Base-by-base conservation (phyloP, 768 basidiomycete species). In the Wakefieldia striispora region DNA sequence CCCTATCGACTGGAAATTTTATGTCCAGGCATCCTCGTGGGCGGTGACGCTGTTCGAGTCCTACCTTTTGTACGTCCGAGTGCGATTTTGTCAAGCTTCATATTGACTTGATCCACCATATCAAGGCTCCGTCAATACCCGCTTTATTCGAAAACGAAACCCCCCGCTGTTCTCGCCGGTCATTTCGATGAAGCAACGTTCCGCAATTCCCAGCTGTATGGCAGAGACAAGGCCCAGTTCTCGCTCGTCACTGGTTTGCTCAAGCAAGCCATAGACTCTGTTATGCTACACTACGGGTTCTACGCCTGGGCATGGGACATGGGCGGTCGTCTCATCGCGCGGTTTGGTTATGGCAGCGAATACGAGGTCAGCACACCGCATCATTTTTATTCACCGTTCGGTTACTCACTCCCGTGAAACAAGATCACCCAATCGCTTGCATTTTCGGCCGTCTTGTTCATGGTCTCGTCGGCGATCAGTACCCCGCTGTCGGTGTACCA, bases 121-220 rank as follows among this genome's bases (percentile, higher is more conserved):
- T 36, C 19, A 31, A 80, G 78, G 68, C 64, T 86, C 38, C 85
- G 93, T 8, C 95, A 97, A 68, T 88, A 90, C 59, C 90, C 90
- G 3, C 74, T 90, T 40, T 95, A 93, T 65, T 84, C 82, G 8
- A 91, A 85, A 60, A 78, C 75, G 0, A 74, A 76, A 33, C 93
- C 89, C 0, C 91, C 92, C 1, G 63, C 78, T 3, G 82, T 80
- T 3, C 79, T 97, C 3, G 82, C 80, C 4, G 68, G 68, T 2
- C 85, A 92, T 64, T 84, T 95, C 58, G 76, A 78, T 14, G 63
- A 70, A 10, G 80, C 85, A 3, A 83, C 82, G 13, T 95, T 95
- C 67, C 75, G 82, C 53, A 97, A 97, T 61, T 94, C 92, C 0
- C 95, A 99, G 66, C 72, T 77, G 36, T 99, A 99, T 71, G 92